Evolutionary conservation across 306 rosid species (phyloP).

Genomic region (Vigna hirtella): DNA sequence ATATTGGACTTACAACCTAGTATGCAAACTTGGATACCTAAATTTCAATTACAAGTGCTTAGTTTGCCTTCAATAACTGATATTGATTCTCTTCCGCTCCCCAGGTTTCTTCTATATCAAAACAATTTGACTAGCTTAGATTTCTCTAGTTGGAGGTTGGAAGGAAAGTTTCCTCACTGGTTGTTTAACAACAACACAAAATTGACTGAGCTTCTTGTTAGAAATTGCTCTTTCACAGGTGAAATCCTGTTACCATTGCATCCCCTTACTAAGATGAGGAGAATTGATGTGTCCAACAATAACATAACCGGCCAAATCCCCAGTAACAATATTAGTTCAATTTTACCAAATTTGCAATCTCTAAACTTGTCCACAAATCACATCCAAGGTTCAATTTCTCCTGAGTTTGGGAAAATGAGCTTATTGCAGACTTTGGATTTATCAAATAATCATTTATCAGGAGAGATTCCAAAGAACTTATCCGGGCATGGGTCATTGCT

Average conservation of each 20-base stretch:
- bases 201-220: not conserved
- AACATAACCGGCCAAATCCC: not conserved
- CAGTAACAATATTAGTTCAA: not conserved
- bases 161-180: not conserved
- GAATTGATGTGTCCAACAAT: slow-evolving; percentile 16
- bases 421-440: slow-evolving; percentile 8
- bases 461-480: not conserved
- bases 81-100: not conserved
- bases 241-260: slow-evolving; percentile 11
- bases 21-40: slow-evolving; percentile 4
- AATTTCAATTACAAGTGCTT: slow-evolving; percentile 23
- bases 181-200: slow-evolving; percentile 24
- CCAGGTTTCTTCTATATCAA: slow-evolving; percentile 29
- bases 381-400: not conserved
- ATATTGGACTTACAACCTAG: not conserved
- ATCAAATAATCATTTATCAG: slow-evolving; percentile 17
- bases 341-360: not conserved
- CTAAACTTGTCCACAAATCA: not conserved
- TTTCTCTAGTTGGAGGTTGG: not conserved
- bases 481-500: not conserved
- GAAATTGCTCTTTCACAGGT: slow-evolving; percentile 19
- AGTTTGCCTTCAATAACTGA: not conserved
- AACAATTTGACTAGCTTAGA: not conserved
- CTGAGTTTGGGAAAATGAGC: not conserved
- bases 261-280: not conserved